phyloP scores from a whole-genome alignment of 371 early-diverging fungal genomes.

The Lichtheimia hyalospora region DNA sequence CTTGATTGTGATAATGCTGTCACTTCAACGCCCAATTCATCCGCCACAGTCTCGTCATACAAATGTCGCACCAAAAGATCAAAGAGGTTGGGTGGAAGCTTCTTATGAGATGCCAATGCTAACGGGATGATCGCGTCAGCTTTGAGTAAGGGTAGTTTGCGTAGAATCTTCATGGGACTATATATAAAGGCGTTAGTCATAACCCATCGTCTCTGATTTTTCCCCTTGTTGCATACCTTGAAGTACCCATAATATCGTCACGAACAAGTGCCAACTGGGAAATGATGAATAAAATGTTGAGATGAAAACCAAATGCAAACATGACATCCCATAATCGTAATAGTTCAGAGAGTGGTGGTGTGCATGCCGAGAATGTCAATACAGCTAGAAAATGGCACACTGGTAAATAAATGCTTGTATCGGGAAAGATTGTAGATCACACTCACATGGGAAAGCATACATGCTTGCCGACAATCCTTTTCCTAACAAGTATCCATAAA shows the following conservation, averaged over 20 bases:
- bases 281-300: constrained; percentile 87
- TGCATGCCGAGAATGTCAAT: constrained; percentile 89
- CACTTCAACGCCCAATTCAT: constrained; percentile 29
- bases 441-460: constrained; percentile 88
- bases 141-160: constrained; percentile 77
- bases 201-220: background rate
- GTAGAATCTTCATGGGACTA: constrained; percentile 79
- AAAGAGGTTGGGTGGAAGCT: constrained; percentile 69
- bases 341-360: constrained; percentile 82
- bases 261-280: constrained; percentile 81
- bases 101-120: constrained; percentile 60
- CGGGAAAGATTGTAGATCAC: background rate
- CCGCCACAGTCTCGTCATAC: constrained; percentile 65
- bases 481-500: constrained; percentile 71
- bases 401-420: background rate
- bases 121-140: constrained; percentile 69
- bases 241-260: constrained; percentile 62
- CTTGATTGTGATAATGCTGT: background rate
- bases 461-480: constrained; percentile 77
- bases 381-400: constrained; percentile 67
- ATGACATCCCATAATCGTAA: constrained; percentile 91
- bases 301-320: constrained; percentile 88
- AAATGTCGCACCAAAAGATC: constrained; percentile 79
- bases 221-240: constrained; percentile 47
- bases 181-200: too few species aligned